phyloP scores from a whole-genome alignment of 768 basidiomycete species.

The Hericium rajendrae region DNA sequence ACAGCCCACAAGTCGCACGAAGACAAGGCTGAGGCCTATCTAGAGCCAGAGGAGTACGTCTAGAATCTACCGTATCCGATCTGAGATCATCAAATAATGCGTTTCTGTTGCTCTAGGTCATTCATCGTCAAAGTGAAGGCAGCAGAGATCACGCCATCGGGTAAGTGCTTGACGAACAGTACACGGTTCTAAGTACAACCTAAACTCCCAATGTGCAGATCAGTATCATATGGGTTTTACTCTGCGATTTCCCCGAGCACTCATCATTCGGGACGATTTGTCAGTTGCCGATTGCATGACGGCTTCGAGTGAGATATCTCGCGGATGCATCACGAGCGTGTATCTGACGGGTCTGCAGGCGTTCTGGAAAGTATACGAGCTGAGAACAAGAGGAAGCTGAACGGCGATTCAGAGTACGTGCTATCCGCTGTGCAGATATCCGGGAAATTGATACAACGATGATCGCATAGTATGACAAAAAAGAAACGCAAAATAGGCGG shows the following conservation, averaged over 20 bases:
- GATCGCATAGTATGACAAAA: constrained; percentile 27
- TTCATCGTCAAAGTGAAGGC: constrained; percentile 93
- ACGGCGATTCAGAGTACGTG: constrained; percentile 43
- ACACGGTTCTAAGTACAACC: neutral
- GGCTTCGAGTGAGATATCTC: constrained; percentile 40
- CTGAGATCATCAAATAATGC: neutral
- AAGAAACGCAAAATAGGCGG: constrained; percentile 50
- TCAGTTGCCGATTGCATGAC: constrained; percentile 63
- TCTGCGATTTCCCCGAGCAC: constrained; percentile 88
- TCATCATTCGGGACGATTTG: constrained; percentile 73
- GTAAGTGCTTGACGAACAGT: constrained; percentile 27
- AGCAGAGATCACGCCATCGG: constrained; percentile 75
- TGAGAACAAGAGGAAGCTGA: constrained; percentile 70
- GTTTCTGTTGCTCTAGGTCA: constrained; percentile 43
- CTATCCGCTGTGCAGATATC: neutral
- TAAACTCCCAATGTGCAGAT: constrained; percentile 32
- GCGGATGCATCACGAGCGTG: neutral
- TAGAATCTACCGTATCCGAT: neutral
- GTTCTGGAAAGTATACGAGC: constrained; percentile 50
- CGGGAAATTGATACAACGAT: neutral
- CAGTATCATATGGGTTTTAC: constrained; percentile 81
- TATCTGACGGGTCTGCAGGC: constrained; percentile 25
- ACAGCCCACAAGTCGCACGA: constrained; percentile 53
- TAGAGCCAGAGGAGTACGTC: constrained; percentile 78
- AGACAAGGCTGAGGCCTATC: constrained; percentile 85